phyloP scores from a whole-genome alignment of 2,329 filamentous ascomycete species.

The Aurifilum marmelostoma region DNA sequence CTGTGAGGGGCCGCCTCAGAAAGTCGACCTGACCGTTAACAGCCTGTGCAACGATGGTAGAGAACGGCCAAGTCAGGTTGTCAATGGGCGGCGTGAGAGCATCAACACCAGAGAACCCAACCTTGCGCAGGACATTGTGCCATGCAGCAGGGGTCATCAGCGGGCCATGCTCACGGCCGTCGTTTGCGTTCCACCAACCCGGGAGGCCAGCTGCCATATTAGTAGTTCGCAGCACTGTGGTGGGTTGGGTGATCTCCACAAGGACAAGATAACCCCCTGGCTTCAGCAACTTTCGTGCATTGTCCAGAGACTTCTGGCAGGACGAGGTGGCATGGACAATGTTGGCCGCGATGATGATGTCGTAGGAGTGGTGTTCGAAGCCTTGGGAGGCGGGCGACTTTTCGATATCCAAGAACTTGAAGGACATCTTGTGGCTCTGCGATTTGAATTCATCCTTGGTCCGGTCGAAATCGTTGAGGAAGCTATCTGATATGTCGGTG shows the following conservation, averaged over 20 bases:
- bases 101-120: not conserved
- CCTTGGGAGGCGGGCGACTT: not conserved
- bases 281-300: not conserved
- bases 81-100: not conserved
- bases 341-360: slow-evolving; percentile 38
- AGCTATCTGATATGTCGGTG: not conserved
- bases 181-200: not conserved
- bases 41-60: not conserved
- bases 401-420: not conserved
- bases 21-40: not conserved
- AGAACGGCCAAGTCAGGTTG: not conserved
- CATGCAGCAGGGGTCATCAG: not conserved
- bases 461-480: not conserved
- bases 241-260: not conserved
- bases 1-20: not conserved
- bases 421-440: not conserved
- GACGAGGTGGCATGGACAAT: slow-evolving; percentile 33
- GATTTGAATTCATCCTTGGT: not conserved
- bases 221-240: not conserved
- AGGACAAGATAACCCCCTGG: not conserved
- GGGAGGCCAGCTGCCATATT: not conserved
- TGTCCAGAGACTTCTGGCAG: not conserved
- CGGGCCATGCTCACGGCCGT: not conserved
- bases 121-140: not conserved
- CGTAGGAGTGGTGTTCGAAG: slow-evolving; percentile 7